phyloP scores from a whole-genome alignment of 148 eudicot genomes.

The Linanthus parryae region DNA sequence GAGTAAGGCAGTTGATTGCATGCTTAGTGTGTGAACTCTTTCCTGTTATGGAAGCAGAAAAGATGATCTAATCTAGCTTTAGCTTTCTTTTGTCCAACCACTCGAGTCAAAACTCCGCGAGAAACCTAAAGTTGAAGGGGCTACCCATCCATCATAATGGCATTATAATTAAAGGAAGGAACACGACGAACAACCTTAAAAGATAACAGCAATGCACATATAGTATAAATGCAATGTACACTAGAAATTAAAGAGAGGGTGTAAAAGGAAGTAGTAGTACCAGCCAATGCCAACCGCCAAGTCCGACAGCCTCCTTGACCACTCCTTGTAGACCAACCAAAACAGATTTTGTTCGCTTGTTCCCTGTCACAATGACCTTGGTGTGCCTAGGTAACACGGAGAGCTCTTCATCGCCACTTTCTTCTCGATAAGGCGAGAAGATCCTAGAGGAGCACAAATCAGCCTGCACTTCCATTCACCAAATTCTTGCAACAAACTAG shows the following conservation, averaged over 20 bases:
- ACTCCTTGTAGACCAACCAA: slow-evolving; percentile 93
- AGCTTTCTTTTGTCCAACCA: too few relatives aligned
- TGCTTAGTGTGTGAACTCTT: too few relatives aligned
- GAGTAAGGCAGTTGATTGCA: too few relatives aligned
- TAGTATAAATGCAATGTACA: too few relatives aligned
- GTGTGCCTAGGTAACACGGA: slow-evolving; percentile 89
- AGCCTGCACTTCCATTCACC: slow-evolving; percentile 66
- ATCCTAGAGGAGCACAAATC: slow-evolving; percentile 57
- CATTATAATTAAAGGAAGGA: background rate
- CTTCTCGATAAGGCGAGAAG: slow-evolving; percentile 68
- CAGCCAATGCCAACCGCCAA: slow-evolving; percentile 99
- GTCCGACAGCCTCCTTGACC: slow-evolving; percentile 94
- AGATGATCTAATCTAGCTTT: too few relatives aligned
- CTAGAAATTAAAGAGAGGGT: too few relatives aligned
- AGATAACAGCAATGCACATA: background rate
- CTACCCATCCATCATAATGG: too few relatives aligned
- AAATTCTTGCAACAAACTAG: background rate
- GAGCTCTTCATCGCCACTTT: slow-evolving; percentile 85
- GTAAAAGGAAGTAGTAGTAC: slow-evolving; percentile 32
- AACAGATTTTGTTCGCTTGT: slow-evolving; percentile 86
- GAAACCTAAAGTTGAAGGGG: too few relatives aligned
- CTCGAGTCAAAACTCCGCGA: too few relatives aligned
- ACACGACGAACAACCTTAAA: background rate
- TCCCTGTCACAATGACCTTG: slow-evolving; percentile 88
- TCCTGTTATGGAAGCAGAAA: too few relatives aligned